These are phyloP conservation scores for Aspergillus fumigatus DNA, from an alignment of 2,329 filamentous ascomycete genomes.

Conservation along the genomic window DNA sequence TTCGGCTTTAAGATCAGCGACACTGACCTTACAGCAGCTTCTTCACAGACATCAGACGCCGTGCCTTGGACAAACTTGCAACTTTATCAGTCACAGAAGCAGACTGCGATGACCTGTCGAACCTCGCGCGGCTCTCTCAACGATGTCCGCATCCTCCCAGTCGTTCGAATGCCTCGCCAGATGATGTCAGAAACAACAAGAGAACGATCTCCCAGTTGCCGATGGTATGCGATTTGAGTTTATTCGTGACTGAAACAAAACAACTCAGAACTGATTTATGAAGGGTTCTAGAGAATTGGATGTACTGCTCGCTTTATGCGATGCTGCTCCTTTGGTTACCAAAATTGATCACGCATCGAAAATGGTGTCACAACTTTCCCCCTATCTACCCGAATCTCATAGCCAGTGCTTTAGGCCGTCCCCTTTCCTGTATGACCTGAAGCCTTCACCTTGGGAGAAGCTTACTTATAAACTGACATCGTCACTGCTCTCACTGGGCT, in stretches of 20 bases:
- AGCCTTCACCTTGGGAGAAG: constrained; percentile 83
- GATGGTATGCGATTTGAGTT: constrained; percentile 28
- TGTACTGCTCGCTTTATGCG: constrained; percentile 84
- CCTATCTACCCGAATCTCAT: constrained; percentile 82
- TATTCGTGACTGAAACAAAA: background rate
- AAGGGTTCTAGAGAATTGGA: constrained; percentile 88
- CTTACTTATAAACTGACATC: constrained; percentile 73
- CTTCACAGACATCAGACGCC: constrained; percentile 33
- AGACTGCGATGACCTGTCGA: constrained; percentile 24
- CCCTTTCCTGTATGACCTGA: constrained; percentile 74
- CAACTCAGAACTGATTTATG: constrained; percentile 16
- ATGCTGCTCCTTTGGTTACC: constrained; percentile 73
- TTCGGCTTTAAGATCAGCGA: background rate
- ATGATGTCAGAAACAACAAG: constrained; percentile 35
- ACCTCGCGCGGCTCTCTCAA: constrained; percentile 34
- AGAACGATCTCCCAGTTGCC: constrained; percentile 35
- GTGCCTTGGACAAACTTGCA: constrained; percentile 43
- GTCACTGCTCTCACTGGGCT: constrained; percentile 76
- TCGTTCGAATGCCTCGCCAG: constrained; percentile 26
- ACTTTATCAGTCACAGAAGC: constrained; percentile 35
- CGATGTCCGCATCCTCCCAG: constrained; percentile 23
- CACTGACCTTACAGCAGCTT: constrained; percentile 22
- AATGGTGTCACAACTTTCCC: constrained; percentile 71
- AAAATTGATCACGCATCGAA: constrained; percentile 69
- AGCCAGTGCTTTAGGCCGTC: constrained; percentile 72